Conservation (phyloP, 163 green algal genomes). For the Volvox carteri region DNA sequence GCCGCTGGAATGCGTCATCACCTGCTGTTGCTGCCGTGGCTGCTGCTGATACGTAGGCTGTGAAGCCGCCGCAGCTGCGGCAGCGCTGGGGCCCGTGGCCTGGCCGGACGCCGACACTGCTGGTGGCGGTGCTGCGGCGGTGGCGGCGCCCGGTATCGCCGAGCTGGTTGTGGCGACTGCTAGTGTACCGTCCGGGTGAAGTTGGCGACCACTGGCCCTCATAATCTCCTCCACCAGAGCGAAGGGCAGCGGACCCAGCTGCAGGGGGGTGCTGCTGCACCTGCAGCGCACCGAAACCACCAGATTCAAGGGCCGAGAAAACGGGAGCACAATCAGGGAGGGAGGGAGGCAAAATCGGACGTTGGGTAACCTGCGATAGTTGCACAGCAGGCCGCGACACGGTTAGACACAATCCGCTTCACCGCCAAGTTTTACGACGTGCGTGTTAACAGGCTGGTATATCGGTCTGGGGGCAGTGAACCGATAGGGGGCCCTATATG, state of each 20-base stretch:
- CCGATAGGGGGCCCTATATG: too few species aligned
- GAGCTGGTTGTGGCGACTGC: neutral
- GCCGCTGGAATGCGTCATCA: neutral
- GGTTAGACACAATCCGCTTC: too few species aligned
- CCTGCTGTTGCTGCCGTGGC: neutral
- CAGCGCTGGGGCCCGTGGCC: neutral
- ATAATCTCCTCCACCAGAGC: slow-evolving; percentile 52
- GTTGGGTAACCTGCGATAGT: too few species aligned
- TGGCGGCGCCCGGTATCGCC: neutral
- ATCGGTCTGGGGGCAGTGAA: too few species aligned
- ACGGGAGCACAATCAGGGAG: too few species aligned
- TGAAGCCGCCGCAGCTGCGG: neutral
- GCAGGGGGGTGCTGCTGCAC: slow-evolving; percentile 39
- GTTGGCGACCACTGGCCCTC: slow-evolving; percentile 40
- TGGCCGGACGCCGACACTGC: neutral
- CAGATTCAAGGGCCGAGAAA: too few species aligned
- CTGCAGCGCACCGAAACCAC: slow-evolving; percentile 14
- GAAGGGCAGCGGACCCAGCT: slow-evolving; percentile 50
- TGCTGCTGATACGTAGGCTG: neutral
- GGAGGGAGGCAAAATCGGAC: too few species aligned
- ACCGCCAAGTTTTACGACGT: too few species aligned
- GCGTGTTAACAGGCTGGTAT: too few species aligned
- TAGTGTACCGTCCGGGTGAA: slow-evolving; percentile 33
- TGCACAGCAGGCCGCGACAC: too few species aligned
- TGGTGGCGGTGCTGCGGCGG: neutral